These are phyloP conservation scores for Quaeritorhiza haematococci DNA, from an alignment of 371 early-diverging fungal genomes.

Conservation along the genomic window DNA sequence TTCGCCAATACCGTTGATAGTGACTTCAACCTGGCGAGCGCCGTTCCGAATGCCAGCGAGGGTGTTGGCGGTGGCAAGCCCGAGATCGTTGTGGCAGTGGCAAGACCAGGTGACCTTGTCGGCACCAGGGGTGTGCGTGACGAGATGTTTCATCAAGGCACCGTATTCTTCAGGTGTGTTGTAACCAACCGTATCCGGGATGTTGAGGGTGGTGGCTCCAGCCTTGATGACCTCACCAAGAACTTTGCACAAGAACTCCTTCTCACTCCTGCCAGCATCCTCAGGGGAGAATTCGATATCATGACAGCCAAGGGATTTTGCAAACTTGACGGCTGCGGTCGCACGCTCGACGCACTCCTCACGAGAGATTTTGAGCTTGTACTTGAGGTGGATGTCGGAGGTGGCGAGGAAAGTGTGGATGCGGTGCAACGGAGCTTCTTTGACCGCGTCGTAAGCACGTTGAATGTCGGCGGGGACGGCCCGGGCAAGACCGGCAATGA, in stretches of 20 bases:
- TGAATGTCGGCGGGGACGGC: conserved; percentile 80
- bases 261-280: conserved; percentile 88
- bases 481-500: conserved; percentile 87
- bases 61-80: conserved; percentile 94
- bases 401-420: conserved; percentile 95
- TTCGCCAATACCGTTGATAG: conserved; percentile 96
- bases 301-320: conserved; percentile 64
- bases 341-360: conserved; percentile 83
- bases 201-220: conserved; percentile 92
- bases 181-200: conserved; percentile 95
- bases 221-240: conserved; percentile 85
- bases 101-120: conserved; percentile 81
- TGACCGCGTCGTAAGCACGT: conserved; percentile 84
- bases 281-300: conserved; percentile 94
- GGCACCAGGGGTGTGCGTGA: conserved; percentile 68
- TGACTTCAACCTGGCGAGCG: conserved; percentile 93
- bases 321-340: conserved; percentile 74
- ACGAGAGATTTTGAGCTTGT: conserved; percentile 86
- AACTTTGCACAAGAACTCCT: conserved; percentile 77
- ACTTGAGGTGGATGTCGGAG: conserved; percentile 88
- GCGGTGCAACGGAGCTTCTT: conserved; percentile 74
- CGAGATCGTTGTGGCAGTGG: conserved; percentile 96
- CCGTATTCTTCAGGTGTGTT: conserved; percentile 89
- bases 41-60: conserved; percentile 84
- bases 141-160: conserved; percentile 70